Evolutionary conservation across 371 early-diverging fungal genomes (phyloP), one percentile per base, ranked within the genome.

Genomic region (Zopfochytrium polystomum): DNA sequence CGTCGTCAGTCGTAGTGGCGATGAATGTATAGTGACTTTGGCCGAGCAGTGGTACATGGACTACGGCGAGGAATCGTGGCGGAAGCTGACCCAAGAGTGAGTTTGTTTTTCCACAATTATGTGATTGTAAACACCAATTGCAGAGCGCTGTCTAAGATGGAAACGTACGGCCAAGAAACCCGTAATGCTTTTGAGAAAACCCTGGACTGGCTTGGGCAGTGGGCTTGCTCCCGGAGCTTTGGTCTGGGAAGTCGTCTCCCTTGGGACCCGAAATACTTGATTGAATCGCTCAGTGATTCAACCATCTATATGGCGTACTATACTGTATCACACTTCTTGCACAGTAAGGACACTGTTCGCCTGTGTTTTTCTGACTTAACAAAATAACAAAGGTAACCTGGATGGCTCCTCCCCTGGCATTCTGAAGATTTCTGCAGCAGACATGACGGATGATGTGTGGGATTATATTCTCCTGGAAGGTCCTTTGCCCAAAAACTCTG

Each of bases 281-380:
- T 99, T 65, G 99, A 99, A 82, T 96, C 97, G 27, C 84, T 99
- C 33, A 93, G 94, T 44, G 99, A 99, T 75, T 98, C 99, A 23
- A 99, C 99, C 42, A 99, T 99, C 68, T 99, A 99, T 80, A 99
- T 99, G 99, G 95, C 99, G 32, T 99, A 99, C 84, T 99, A 99
- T 81, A 98, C 99, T 32, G 87, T 99, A 26, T 87, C 98, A 15
- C 93, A 96, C 70, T 78, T 98, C 63, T 82, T 99, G 45, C 99
- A 98, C 60, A 87, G 89, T 68, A 46, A 20, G 49, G 3, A 7
- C 52, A 6, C 30, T 0, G 26, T 13, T n/a, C 18, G 31, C 55
- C 42, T 53, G 18, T 11, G 15, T 18, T 22, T 52, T 46, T 45
- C 20, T 38, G 26, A 20, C 13, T 9, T 30, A 1, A 43, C 55